A percentile compares a stretch with the other conserved stretches of the same genome.
phyloP scores from a whole-genome alignment of 139 green algal species.

The Tetradesmus lagerheimii region DNA sequence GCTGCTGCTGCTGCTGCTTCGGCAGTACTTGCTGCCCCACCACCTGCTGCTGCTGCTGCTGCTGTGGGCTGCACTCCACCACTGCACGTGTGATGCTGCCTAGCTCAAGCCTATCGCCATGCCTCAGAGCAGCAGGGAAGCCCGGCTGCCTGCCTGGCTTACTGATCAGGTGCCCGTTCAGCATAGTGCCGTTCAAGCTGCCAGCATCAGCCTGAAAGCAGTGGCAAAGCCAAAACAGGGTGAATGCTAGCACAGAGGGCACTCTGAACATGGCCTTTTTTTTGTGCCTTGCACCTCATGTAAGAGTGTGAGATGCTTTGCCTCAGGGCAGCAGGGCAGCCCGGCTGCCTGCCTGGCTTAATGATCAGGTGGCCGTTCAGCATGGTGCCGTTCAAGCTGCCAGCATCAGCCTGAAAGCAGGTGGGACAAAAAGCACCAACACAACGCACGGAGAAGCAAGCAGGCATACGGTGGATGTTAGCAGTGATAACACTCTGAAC shows the following conservation, averaged over 20 bases:
- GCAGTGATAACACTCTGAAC: too few relatives aligned
- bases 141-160: slow-evolving; percentile 64
- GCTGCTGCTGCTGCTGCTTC: slow-evolving; percentile 10
- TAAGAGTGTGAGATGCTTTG: too few relatives aligned
- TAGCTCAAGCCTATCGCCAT: slow-evolving; percentile 51
- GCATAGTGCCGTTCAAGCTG: slow-evolving; percentile 82
- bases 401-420: slow-evolving; percentile 63
- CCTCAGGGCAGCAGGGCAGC: slow-evolving; percentile 37
- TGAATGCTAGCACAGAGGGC: too few relatives aligned
- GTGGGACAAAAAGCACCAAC: too few relatives aligned
- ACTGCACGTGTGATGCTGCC: slow-evolving; percentile 49
- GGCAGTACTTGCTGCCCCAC: not conserved
- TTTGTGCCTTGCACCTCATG: too few relatives aligned
- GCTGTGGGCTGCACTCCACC: slow-evolving; percentile 39
- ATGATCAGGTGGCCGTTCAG: slow-evolving; percentile 75
- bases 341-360: slow-evolving; percentile 60
- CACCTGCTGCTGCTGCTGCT: slow-evolving; percentile 17
- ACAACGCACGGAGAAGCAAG: too few relatives aligned
- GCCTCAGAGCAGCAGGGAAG: slow-evolving; percentile 11
- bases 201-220: slow-evolving; percentile 67
- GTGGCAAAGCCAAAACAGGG: too few relatives aligned
- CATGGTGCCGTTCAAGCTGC: slow-evolving; percentile 83
- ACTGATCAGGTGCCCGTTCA: slow-evolving; percentile 76
- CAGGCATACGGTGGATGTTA: too few relatives aligned
- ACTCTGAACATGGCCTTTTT: too few relatives aligned